A percentile compares a stretch with the other conserved stretches of the same genome.
Evolutionary conservation across 2,329 filamentous ascomycete genomes (phyloP).

Genomic region (Alternaria tenuissima): DNA sequence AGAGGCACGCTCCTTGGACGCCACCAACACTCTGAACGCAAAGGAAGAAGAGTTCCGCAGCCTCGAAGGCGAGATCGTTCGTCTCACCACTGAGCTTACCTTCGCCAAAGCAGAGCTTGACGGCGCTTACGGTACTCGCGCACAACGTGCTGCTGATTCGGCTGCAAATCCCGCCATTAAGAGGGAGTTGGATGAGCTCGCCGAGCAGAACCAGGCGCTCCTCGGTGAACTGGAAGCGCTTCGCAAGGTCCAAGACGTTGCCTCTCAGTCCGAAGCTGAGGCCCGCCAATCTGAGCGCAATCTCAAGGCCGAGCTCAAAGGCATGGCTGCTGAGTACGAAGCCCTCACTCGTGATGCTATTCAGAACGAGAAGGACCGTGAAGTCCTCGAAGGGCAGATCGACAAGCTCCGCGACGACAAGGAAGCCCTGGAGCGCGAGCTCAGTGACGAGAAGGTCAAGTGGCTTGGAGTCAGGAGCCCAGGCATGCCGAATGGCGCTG

Average conservation of each 20-base stretch:
- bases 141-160: constrained; percentile 72
- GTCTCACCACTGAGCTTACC: constrained; percentile 80
- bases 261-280: constrained; percentile 47
- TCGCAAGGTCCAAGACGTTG: constrained; percentile 48
- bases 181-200: constrained; percentile 66
- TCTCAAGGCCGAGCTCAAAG: constrained; percentile 71
- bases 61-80: constrained; percentile 70
- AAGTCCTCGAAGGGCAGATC: constrained; percentile 68
- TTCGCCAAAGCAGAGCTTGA: constrained; percentile 91
- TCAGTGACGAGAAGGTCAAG: constrained; percentile 72
- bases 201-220: constrained; percentile 54
- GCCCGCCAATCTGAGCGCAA: constrained; percentile 52
- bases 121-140: constrained; percentile 85
- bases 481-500: constrained; percentile 45
- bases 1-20: constrained; percentile 41
- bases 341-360: constrained; percentile 73
- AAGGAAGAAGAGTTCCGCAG: constrained; percentile 49
- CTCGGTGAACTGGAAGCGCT: constrained; percentile 55
- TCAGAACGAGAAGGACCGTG: constrained; percentile 75
- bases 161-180: constrained; percentile 65
- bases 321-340: constrained; percentile 75
- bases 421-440: constrained; percentile 68
- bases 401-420: constrained; percentile 70
- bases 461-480: constrained; percentile 70
- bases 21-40: constrained; percentile 37